These are phyloP conservation scores for Globisporangium orthogonon DNA, from an alignment of 352 stramenopile species.

Conservation along the genomic window DNA sequence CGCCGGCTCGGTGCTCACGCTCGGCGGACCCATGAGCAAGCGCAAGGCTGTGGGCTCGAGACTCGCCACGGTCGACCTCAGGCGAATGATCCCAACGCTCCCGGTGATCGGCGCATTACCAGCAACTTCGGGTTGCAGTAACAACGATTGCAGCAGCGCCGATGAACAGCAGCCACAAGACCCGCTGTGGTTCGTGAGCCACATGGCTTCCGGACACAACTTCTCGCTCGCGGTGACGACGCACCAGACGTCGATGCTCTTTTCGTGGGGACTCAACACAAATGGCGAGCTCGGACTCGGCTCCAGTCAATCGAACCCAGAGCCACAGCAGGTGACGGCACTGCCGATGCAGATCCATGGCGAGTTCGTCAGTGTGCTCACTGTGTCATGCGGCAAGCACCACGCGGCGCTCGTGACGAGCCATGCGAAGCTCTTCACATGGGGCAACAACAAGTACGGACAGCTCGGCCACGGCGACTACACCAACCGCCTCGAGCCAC, in stretches of 20 bases:
- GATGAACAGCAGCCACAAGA: conserved; percentile 1
- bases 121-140: background rate
- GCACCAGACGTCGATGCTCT: conserved; percentile 31
- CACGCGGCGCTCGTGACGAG: conserved; percentile 57
- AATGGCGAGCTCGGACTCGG: conserved; percentile 59
- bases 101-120: background rate
- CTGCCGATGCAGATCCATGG: conserved; percentile 28
- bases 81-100: conserved; percentile 7
- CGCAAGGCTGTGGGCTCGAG: conserved; percentile 27
- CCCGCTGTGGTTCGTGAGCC: conserved; percentile 35
- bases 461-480: conserved; percentile 64
- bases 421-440: conserved; percentile 60
- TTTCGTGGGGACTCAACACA: conserved; percentile 48
- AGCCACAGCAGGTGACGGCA: conserved; percentile 29
- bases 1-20: conserved; percentile 32
- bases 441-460: conserved; percentile 69
- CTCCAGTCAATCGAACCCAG: conserved; percentile 16
- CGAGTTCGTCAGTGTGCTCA: conserved; percentile 32
- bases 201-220: conserved; percentile 47
- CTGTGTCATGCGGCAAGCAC: conserved; percentile 66
- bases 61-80: conserved; percentile 28
- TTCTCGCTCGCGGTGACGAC: conserved; percentile 53
- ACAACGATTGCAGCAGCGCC: background rate
- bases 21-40: conserved; percentile 37
- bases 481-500: conserved; percentile 26